phyloP scores from a whole-genome alignment of 164 flowering plant genomes.

The Magnolia sinica region DNA sequence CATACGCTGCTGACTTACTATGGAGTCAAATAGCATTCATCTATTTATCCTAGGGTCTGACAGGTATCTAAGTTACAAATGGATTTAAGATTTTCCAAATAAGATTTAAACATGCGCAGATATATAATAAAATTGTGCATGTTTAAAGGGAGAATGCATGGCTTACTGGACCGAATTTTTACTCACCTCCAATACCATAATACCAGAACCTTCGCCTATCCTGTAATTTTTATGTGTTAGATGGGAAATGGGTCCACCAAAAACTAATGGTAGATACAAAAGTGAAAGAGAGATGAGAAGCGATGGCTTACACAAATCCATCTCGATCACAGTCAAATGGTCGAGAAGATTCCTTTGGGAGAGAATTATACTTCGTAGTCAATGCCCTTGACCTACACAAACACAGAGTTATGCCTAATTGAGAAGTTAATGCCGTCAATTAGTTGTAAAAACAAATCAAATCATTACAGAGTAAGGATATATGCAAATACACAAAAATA shows the following conservation, averaged over 20 bases:
- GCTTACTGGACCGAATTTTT: background rate
- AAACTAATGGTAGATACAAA: background rate
- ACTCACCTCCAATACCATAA: slow-evolving; percentile 91
- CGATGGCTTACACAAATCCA: slow-evolving; percentile 84
- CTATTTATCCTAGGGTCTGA: too few relatives aligned
- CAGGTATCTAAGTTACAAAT: too few relatives aligned
- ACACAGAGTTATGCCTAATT: background rate
- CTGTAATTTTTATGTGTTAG: slow-evolving; percentile 37
- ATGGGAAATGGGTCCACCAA: slow-evolving; percentile 7
- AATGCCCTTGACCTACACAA: slow-evolving; percentile 62
- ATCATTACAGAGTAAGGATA: too few relatives aligned
- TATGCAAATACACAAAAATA: too few relatives aligned
- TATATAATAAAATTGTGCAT: background rate
- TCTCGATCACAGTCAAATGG: slow-evolving; percentile 93
- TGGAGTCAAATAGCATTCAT: too few relatives aligned
- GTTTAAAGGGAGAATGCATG: background rate
- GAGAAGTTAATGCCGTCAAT: background rate
- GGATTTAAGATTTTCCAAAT: too few relatives aligned
- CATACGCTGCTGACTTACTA: too few relatives aligned
- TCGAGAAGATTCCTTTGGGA: slow-evolving; percentile 78
- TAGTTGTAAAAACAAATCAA: background rate
- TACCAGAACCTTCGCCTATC: slow-evolving; percentile 95
- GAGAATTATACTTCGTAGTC: slow-evolving; percentile 71
- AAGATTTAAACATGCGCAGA: background rate
- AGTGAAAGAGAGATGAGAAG: background rate